A percentile compares a stretch with the other conserved stretches of the same genome.
Conservation (phyloP, 225 moss, liverwort and hornwort genomes). For the Rhytidiadelphus loreus region DNA sequence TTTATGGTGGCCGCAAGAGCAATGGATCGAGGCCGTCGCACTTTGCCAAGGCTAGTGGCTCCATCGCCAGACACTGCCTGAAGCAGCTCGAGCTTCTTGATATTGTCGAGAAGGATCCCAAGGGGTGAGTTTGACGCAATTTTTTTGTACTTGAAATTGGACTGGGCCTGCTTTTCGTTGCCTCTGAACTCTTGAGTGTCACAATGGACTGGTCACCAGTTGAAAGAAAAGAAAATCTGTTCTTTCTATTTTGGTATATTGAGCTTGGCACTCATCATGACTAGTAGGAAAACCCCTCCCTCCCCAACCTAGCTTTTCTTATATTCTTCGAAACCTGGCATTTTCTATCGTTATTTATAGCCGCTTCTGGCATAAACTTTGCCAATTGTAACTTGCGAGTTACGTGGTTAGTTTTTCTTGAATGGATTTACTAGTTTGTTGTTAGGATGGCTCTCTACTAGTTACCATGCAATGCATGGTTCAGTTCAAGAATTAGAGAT, state of each 20-base stretch:
- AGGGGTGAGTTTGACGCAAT: slow-evolving; percentile 41
- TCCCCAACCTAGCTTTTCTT: background rate
- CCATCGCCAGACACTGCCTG: slow-evolving; percentile 68
- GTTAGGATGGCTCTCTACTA: background rate
- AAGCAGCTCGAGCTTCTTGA: slow-evolving; percentile 84
- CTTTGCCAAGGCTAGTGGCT: slow-evolving; percentile 87
- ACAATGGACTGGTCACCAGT: background rate
- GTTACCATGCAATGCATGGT: background rate
- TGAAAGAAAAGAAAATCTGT: background rate
- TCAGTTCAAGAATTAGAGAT: background rate
- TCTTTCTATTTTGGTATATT: background rate
- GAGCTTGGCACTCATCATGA: background rate
- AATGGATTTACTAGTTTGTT: background rate
- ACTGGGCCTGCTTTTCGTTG: background rate
- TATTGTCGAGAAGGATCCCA: slow-evolving; percentile 84
- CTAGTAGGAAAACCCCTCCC: too few species aligned
- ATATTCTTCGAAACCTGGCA: too few species aligned
- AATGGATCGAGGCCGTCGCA: slow-evolving; percentile 82
- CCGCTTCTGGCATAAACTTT: too few species aligned
- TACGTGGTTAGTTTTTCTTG: background rate
- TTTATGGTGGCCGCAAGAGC: slow-evolving; percentile 91
- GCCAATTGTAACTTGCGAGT: background rate
- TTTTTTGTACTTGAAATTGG: background rate
- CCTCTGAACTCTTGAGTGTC: background rate
- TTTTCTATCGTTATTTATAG: background rate